These are phyloP conservation scores for Candida palmyrensis DNA, from an alignment of 805 yeast species.

Conservation along the genomic window DNA sequence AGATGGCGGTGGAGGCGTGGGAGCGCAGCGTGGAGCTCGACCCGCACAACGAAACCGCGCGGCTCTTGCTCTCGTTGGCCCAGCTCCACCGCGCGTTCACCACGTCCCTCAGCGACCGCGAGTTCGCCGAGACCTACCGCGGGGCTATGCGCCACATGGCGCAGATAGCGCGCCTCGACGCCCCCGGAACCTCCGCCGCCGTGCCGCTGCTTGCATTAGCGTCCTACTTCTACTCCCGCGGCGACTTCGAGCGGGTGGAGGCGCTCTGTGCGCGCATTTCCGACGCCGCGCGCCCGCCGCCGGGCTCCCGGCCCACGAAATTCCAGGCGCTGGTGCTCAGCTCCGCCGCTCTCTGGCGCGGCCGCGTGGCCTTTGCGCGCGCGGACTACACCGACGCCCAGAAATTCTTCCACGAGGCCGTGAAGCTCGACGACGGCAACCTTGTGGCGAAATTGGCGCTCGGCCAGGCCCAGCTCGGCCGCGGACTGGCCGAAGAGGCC, in stretches of 20 bases:
- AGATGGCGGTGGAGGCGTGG: constrained; percentile 81
- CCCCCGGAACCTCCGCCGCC: constrained; percentile 44
- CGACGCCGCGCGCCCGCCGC: constrained; percentile 14
- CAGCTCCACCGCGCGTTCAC: constrained; percentile 60
- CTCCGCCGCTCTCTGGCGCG: constrained; percentile 68
- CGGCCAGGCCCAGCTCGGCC: constrained; percentile 76
- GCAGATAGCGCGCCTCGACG: constrained; percentile 34
- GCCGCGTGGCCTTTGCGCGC: constrained; percentile 61
- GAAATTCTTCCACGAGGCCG: constrained; percentile 65
- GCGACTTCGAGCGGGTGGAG: constrained; percentile 53
- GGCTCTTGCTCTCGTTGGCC: constrained; percentile 60
- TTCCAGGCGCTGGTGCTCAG: constrained; percentile 30
- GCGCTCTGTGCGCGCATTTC: constrained; percentile 46
- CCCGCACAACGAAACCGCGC: constrained; percentile 55
- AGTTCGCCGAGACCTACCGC: constrained; percentile 56
- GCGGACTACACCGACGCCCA: constrained; percentile 68
- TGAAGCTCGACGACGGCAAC: constrained; percentile 58
- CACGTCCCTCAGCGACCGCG: constrained; percentile 51
- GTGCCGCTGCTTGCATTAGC: constrained; percentile 64
- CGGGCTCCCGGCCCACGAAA: constrained; percentile 15
- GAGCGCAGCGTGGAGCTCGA: constrained; percentile 66
- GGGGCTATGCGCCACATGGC: constrained; percentile 49
- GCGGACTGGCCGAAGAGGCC: constrained; percentile 77
- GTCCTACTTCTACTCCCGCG: constrained; percentile 66
- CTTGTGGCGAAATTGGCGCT: constrained; percentile 72